phyloP scores from a whole-genome alignment of 495 filamentous ascomycete species.

The Sphaerosporella brunnea region DNA sequence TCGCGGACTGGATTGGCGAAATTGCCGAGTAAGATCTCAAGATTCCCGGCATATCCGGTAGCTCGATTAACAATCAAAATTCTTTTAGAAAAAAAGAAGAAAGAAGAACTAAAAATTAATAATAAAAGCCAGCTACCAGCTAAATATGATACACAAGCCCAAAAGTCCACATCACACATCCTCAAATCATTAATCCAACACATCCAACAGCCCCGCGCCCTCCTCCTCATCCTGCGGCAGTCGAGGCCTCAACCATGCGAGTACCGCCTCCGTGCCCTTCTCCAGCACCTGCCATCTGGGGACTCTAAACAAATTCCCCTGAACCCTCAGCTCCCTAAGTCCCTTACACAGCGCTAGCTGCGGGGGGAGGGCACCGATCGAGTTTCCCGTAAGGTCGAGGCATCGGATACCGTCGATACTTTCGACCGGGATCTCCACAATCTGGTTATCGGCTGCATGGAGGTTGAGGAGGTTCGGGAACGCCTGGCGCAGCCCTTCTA shows the following conservation, averaged over 20 bases:
- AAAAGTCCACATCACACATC: no score
- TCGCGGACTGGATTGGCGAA: no score
- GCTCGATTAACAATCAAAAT: no score
- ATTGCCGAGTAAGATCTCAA: no score
- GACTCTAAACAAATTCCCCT: constrained; percentile 33
- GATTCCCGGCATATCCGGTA: no score
- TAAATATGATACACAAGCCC: no score
- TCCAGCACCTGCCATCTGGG: constrained; percentile 74
- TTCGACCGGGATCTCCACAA: constrained; percentile 54
- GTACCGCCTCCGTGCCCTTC: constrained; percentile 71
- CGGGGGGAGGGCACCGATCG: constrained; percentile 58
- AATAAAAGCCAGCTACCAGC: no score
- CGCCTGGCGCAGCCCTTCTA: constrained; percentile 38
- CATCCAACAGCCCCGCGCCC: no score
- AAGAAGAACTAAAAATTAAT: no score
- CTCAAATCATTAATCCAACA: no score
- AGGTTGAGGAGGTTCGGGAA: constrained; percentile 54
- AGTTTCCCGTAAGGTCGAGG: constrained; percentile 67
- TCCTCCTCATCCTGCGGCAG: constrained; percentile 46
- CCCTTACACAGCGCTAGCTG: constrained; percentile 30
- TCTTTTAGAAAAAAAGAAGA: no score
- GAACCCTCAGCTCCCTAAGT: constrained; percentile 40
- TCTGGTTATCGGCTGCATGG: constrained; percentile 56
- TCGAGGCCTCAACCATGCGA: constrained; percentile 64
- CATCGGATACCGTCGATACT: constrained; percentile 53